Evolutionary conservation across 495 filamentous ascomycete genomes (phyloP), one percentile per base, ranked within the genome.

Genomic region (Trichoderma erinaceum): DNA sequence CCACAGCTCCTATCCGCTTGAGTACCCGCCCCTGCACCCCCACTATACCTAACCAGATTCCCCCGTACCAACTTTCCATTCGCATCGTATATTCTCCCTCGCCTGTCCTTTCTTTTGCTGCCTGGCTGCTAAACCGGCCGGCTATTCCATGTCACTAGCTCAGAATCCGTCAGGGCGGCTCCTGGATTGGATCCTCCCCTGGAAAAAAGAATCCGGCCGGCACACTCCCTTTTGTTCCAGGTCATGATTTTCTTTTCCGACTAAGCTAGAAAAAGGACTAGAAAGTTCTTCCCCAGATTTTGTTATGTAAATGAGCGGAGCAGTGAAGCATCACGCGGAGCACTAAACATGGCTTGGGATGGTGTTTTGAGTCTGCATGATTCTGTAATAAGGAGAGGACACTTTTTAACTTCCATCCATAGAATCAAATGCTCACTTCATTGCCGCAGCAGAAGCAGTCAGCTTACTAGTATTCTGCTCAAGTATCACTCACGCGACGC

Each of bases 281-380:
- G 56, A 61, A 61, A 29, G 13, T 32, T 61, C 56, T 61, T 61
- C 56, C 56, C 56, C 56, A 32, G 56, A 61, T 61, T 61, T 61
- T 16, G 56, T 61, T 61, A 61, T 61, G 56, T 61, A 61, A 61
- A 61, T 13, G 56, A 61, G 56, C 23, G 56, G 56, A 61, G 8
- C 15, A 5, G 56, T 3, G 56, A 32, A 25, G 25, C 56, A 32
- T 61, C 56, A 61, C 56, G 56, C 56, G 56, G 56, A 32, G 27
- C 56, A 25, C 56, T 61, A 61, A 6, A 10, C 18, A 48, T 48
- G 18, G 13, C 44, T 16, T 29, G 29, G 29, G 44, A 5, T n/a
- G 44, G 18, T 15, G 44, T 48, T 38, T 38, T 38, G 8, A 6
- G 35, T 7, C 35, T 38, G 35, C 3, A 38, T 38, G 35, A 6